Percentiles rank a stretch among this genome's conserved stretches.
These are phyloP conservation scores for Graphiopsis chlorocephala DNA, from an alignment of 2,329 filamentous ascomycete species.

Conservation along the genomic window DNA sequence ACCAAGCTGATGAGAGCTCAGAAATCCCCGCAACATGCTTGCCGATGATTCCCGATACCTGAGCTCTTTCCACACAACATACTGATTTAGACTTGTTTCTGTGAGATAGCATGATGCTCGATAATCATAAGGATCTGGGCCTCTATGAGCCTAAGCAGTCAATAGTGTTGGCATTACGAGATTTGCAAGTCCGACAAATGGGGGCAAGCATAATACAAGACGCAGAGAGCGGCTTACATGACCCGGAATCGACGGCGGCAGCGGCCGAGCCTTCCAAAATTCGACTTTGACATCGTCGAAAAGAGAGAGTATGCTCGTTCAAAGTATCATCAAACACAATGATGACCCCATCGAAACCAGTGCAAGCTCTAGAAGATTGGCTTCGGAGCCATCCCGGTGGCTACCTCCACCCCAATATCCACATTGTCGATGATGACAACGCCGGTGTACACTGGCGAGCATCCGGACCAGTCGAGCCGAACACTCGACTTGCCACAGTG, in stretches of 20 bases:
- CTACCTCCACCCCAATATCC: conserved; percentile 29
- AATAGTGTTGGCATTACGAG: too few species aligned
- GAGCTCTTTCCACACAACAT: background rate
- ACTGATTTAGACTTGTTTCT: background rate
- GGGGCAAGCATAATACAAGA: background rate
- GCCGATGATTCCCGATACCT: background rate
- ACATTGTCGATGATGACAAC: conserved; percentile 23
- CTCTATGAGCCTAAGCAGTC: background rate
- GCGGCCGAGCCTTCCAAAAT: background rate
- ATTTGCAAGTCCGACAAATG: background rate
- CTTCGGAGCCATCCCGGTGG: conserved; percentile 30
- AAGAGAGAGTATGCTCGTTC: background rate
- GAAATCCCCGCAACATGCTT: background rate
- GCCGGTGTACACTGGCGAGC: conserved; percentile 31
- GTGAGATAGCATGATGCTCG: background rate
- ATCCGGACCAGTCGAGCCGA: conserved; percentile 19
- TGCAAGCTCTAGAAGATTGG: conserved; percentile 29
- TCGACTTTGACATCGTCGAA: background rate
- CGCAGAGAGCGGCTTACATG: background rate
- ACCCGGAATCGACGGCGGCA: background rate
- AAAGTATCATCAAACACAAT: background rate
- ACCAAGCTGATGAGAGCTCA: background rate
- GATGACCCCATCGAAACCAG: conserved; percentile 2
- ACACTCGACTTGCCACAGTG: conserved; percentile 26
- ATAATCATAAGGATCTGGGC: background rate